Base-by-base conservation (phyloP, 371 early-diverging fungal genomes). In the Blakeslea trispora region DNA sequence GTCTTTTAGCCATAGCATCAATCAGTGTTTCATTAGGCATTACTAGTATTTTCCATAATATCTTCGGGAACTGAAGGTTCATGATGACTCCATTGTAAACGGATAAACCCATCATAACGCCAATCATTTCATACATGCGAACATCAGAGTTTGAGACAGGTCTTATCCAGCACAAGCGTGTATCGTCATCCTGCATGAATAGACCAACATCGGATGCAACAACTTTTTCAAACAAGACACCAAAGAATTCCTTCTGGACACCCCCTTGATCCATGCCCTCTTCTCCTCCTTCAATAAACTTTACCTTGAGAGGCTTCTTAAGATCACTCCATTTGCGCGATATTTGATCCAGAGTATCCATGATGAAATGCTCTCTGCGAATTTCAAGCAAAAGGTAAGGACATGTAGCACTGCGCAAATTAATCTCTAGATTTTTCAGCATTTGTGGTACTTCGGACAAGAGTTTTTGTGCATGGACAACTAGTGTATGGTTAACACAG, bases 211-310 rank as follows among this genome's bases (percentile, higher is more conserved):
- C 78, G 9, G 90, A 85, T 62, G 92, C 88, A 64, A 95, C 85
- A 21, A 97, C 74, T 45, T 96, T 92, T 21, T 96, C 88, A 46
- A 94, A 84, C 10, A 97, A 77, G 18, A 96, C 85, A 57, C 90
- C 81, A 68, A 96, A 94, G 88, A 94, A 97, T 54, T 99, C 99
- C 60, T 97, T 96, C 54, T 93, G 90, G 7, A 99, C 82, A 1
- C 99, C 99, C 15, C 99, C 99, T 50, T 91, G 95, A 71, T 98
- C 98, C 53, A 88, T 91, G 72, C 90, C 85, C 59, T 87, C 89
- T 69, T 97, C 97, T 10, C 91, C 94, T 41, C 91, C 87, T 8
- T 83, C 85, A 9, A 90, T 68, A 76, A 96, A 95, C 62, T 86
- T 82, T 48, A 95, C 88, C 39, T 88, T 87, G 19, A 97, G 73